phyloP scores from a whole-genome alignment of 2,329 filamentous ascomycete species.

The Sphaceloma murrayae region DNA sequence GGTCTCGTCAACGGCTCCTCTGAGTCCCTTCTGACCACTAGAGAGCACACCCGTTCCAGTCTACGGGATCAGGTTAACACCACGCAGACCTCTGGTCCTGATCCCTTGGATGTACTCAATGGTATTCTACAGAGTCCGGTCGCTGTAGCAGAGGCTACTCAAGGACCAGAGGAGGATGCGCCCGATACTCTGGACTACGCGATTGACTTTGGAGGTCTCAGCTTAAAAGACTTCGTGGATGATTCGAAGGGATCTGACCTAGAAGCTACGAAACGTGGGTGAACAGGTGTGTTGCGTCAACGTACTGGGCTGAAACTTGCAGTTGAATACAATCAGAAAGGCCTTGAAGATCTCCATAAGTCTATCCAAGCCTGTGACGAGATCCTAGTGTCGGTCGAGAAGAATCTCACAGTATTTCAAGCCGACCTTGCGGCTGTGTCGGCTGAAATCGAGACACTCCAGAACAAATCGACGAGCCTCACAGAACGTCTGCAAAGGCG shows the following conservation, averaged over 20 bases:
- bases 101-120: constrained; percentile 63
- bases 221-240: constrained; percentile 60
- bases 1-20: constrained; percentile 64
- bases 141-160: background rate
- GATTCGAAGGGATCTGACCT: constrained; percentile 25
- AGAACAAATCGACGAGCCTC: constrained; percentile 72
- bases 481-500: constrained; percentile 82
- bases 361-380: constrained; percentile 87
- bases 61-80: constrained; percentile 50
- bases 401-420: constrained; percentile 84
- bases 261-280: too few species aligned
- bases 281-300: too few species aligned
- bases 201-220: constrained; percentile 67
- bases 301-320: too few species aligned
- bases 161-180: background rate
- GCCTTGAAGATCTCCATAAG: constrained; percentile 80
- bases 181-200: constrained; percentile 2
- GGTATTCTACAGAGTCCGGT: constrained; percentile 43
- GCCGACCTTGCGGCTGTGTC: constrained; percentile 87
- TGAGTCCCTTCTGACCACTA: constrained; percentile 59
- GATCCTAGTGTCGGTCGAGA: constrained; percentile 84
- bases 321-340: constrained; percentile 63
- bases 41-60: constrained; percentile 57
- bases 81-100: constrained; percentile 45
- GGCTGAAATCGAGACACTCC: constrained; percentile 86